Evolutionary conservation across 202 grass and related monocot genomes (phyloP).

Genomic region (Elaeis oleifera): DNA sequence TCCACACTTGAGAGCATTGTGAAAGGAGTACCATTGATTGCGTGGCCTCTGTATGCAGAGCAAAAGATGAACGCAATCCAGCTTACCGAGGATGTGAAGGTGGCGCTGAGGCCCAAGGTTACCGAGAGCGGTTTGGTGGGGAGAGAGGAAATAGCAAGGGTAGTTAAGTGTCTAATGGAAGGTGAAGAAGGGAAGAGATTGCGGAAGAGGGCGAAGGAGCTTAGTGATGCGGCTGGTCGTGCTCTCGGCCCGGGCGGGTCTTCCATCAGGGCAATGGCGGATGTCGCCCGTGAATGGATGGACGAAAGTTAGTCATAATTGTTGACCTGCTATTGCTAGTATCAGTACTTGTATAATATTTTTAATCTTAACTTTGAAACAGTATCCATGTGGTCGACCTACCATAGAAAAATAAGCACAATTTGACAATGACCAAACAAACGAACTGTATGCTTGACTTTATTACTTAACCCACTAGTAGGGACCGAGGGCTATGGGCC

Average conservation of each 20-base stretch:
- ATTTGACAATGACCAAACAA: no score
- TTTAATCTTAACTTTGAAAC: no score
- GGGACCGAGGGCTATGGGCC: no score
- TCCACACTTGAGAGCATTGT: conserved; percentile 14
- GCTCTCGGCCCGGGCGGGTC: conserved; percentile 1
- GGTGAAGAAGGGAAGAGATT: conserved; percentile 4
- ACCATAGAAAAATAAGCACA: no score
- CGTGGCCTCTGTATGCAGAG: conserved; percentile 12
- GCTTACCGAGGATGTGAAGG: neutral
- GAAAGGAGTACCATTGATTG: conserved; percentile 18
- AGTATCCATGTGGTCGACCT: no score
- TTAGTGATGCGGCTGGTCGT: neutral
- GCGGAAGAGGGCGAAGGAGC: neutral
- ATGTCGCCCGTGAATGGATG: conserved; percentile 15
- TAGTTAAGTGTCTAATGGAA: conserved; percentile 13
- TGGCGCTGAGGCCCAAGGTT: conserved; percentile 9
- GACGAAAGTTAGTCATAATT: neutral
- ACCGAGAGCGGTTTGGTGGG: conserved; percentile 2
- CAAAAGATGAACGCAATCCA: conserved; percentile 20
- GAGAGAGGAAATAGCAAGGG: conserved; percentile 12
- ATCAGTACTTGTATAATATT: no score
- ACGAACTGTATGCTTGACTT: no score
- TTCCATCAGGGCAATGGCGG: neutral
- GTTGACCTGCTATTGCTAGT: no score
- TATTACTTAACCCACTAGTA: no score